Conservation (phyloP, 257 asterid genomes). For the Nicotiana obtusifolia region DNA sequence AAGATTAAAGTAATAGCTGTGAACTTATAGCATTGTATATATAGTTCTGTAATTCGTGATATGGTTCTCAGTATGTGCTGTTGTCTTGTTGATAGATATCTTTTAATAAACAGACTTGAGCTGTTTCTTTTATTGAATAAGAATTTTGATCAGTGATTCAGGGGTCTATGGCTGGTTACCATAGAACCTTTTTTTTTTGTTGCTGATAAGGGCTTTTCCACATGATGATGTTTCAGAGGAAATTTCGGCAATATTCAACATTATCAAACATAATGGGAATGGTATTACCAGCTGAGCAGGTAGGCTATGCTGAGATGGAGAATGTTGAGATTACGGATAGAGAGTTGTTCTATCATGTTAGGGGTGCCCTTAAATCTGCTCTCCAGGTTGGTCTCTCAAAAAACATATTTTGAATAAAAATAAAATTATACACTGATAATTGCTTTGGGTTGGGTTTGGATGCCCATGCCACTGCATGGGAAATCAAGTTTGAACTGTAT, state of each 20-base stretch:
- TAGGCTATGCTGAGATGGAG: conserved; percentile 32
- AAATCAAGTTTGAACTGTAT: neutral
- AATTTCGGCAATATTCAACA: neutral
- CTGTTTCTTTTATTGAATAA: neutral
- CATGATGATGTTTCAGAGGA: neutral
- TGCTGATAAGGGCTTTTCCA: neutral
- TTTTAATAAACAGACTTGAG: neutral
- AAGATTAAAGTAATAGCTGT: neutral
- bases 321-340: conserved; percentile 45
- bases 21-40: neutral
- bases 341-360: conserved; percentile 49
- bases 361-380: conserved; percentile 56
- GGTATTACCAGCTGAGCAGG: conserved; percentile 24
- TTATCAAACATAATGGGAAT: conserved; percentile 36
- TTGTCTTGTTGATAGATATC: neutral
- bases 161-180: neutral
- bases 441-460: neutral
- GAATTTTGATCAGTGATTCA: neutral
- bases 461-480: neutral
- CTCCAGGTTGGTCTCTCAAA: conserved; percentile 18
- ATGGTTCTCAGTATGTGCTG: neutral
- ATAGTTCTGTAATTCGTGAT: neutral
- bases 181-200: neutral
- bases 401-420: too few relatives aligned
- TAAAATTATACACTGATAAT: neutral